Evolutionary conservation across 192 early-diverging fungal genomes (phyloP).

Genomic region (Chytriomyces hyalinus): DNA sequence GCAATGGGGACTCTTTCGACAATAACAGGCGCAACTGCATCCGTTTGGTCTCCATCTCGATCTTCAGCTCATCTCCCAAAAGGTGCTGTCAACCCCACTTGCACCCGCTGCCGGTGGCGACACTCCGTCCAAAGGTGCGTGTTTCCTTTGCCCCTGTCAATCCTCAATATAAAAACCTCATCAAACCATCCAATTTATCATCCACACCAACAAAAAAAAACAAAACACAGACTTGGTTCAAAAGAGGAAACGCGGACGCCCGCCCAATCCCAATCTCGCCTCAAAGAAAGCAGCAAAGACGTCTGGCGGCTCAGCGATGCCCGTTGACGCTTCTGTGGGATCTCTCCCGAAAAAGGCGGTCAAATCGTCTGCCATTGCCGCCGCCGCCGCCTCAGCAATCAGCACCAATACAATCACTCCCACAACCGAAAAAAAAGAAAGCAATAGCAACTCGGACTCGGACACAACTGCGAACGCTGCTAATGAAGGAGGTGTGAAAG

Average conservation of each 20-base stretch:
- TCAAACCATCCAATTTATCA: no score
- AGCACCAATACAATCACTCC: neutral
- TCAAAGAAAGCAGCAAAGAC: neutral
- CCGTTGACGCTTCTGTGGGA: neutral
- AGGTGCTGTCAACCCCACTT: no score
- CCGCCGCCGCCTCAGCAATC: neutral
- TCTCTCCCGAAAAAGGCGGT: neutral
- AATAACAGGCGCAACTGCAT: no score
- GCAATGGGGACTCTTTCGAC: no score
- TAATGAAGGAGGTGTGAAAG: neutral
- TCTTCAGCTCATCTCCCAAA: no score
- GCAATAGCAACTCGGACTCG: neutral
- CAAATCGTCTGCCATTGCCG: neutral
- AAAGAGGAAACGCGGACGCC: slow-evolving; percentile 30
- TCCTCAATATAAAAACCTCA: no score
- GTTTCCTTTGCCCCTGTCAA: no score
- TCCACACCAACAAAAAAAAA: no score
- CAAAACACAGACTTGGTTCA: no score
- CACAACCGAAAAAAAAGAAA: neutral
- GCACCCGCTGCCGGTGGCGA: no score
- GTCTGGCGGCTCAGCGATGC: neutral
- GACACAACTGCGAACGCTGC: neutral
- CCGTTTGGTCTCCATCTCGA: no score
- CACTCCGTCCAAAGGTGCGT: no score
- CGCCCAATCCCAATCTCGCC: neutral